These are phyloP conservation scores for Zalerion maritima DNA, from an alignment of 495 filamentous ascomycete genomes.

Conservation along the genomic window DNA sequence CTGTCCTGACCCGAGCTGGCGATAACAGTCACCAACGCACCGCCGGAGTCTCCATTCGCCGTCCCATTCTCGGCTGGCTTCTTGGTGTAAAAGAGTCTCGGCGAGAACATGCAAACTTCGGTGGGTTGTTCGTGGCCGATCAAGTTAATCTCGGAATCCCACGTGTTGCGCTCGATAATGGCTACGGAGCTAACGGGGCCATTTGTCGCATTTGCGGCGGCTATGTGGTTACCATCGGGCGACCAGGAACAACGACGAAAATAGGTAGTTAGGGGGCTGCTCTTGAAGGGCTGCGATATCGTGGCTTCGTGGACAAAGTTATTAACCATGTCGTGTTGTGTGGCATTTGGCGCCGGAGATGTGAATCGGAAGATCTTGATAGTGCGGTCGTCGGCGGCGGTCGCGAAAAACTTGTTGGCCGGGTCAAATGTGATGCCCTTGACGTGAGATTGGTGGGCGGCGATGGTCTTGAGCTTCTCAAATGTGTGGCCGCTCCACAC, in stretches of 20 bases:
- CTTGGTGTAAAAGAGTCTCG: constrained; percentile 65
- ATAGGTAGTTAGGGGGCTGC: constrained; percentile 88
- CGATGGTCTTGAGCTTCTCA: constrained; percentile 87
- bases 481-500: constrained; percentile 97
- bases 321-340: constrained; percentile 81
- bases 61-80: constrained; percentile 35
- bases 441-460: constrained; percentile 88
- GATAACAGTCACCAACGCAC: constrained; percentile 72
- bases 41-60: constrained; percentile 18
- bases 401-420: constrained; percentile 98
- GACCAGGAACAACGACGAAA: constrained; percentile 96
- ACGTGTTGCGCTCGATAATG: constrained; percentile 80
- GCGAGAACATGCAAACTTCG: constrained; percentile 94
- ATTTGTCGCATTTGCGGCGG: constrained; percentile 91
- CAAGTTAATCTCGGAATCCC: constrained; percentile 94
- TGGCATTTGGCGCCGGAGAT: constrained; percentile 80
- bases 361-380: constrained; percentile 96
- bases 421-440: constrained; percentile 98
- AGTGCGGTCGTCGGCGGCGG: constrained; percentile 87
- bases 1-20: constrained; percentile 96
- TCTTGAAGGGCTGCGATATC: constrained; percentile 69
- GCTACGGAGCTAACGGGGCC: constrained; percentile 94
- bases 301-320: constrained; percentile 87
- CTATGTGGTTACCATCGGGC: constrained; percentile 92
- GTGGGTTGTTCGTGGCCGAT: constrained; percentile 95